Evolutionary conservation across 202 grass and related monocot genomes (phyloP), one percentile per base, ranked within the genome.

Genomic region (Bolboschoenoplectus hybrid): DNA sequence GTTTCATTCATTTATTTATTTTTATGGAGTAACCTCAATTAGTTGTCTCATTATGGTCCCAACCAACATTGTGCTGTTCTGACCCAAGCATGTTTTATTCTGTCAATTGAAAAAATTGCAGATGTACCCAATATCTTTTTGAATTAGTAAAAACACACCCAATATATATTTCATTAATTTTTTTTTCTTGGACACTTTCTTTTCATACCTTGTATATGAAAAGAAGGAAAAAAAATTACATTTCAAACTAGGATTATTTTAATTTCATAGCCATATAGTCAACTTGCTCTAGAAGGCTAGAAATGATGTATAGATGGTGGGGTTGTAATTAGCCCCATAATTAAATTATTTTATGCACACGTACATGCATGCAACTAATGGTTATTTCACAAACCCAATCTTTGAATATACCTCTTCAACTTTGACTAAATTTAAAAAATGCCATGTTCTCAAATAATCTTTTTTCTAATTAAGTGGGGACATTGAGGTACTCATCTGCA

Each of bases 11-110:
- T 55, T 77, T 13, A 55, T 77, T 79, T 41, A 60, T 57, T 60
- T 79, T 79, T 17, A 34, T 39, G 7, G 5, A 84, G 46, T 67
- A 83, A 34, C 49, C 46, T 45, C 70, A 40, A 55, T 83, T 69
- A 69, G 81, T 40, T 84, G 63, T 83, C 44, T 26, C 81, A 67
- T 70, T 84, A 84, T 84, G 81, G 75, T 84, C 63, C 47, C 81
- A 83, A 67, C 81, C 44, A 63, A 84, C 60, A 84, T 79, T 71
- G 81, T 84, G 81, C 81, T 69, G 81, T 65, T 63, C 34, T 69
- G 81, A 68, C 40, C 81, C 64, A 36, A 41, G 34, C 64, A 70
- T 53, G 34, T 53, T 55, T 84, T 84, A 60, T 40, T 79, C 35
- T 58, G 74, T 58, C 51, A 79, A 78, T 4, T 58, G 51, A 53